Base-by-base conservation (phyloP, 1,284 basidiomycete species). In the Trametes pubescens region DNA sequence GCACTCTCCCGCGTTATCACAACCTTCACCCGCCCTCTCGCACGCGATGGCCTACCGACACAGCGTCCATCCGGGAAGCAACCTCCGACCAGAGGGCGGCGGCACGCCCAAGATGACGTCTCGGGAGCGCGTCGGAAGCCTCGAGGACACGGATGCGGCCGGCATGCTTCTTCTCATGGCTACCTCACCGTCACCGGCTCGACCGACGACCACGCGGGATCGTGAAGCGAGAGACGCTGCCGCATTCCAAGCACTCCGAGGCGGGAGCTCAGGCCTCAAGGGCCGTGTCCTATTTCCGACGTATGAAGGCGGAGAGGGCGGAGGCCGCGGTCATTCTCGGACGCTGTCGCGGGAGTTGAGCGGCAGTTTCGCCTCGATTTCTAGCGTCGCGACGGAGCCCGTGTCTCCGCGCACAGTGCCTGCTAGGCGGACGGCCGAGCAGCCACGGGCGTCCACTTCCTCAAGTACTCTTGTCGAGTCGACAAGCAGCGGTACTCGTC, bases 121-220 rank as follows among this genome's bases (percentile, higher is more conserved):
- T 71, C 67, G 68, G 32, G 69, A 72, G 67, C 67, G 68, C 22
- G 65, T 69, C 29, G 67, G 62, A 21, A 67, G 55, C 43, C 58
- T 66, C 10, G 69, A 68, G 21, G 91, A 92, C 71, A 88, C 85
- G 69, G 92, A 93, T 72, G 91, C 92, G 0, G 91, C 92, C 29
- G 90, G 91, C 73, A 77, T 93, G 47, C 90, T 93, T 86, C 79
- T 93, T 43, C 91, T 85, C 75, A 84, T 93, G 53, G 91, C 92
- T 46, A 92, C 91, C 8, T 92, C 90, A 3, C 91, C 91, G 0
- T 92, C 90, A 0, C 91, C 91, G 7, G 89, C 82, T n/a, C 85
- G 91, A 51, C 82, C 84, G 18, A 77, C 71, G 26, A 74, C 76
- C 9, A 82, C 78, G 43, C 78, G 77, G 49, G 77, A 78, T 38